Percentiles rank a stretch among this genome's conserved stretches.
Conservation (phyloP, 2,329 filamentous ascomycete genomes). For the Aureobasidium sp. region DNA sequence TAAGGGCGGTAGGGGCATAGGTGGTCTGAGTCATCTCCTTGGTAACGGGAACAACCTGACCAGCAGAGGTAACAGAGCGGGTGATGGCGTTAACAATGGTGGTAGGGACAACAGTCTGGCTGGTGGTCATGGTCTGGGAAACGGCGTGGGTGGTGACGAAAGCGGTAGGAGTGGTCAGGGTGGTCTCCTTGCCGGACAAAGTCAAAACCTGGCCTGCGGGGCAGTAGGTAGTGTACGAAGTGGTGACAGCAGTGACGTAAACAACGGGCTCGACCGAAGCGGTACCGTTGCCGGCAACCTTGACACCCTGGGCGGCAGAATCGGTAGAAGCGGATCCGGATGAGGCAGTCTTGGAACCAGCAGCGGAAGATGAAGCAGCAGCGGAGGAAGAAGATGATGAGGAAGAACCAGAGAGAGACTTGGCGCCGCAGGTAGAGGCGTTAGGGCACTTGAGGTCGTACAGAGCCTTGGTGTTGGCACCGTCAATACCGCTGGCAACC, state of each 20-base stretch:
- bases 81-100: constrained; percentile 5
- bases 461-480: constrained; percentile 58
- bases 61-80: constrained; percentile 6
- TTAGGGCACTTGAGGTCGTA: constrained; percentile 67
- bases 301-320: neutral
- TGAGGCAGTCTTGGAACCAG: constrained; percentile 14
- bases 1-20: constrained; percentile 23
- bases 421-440: constrained; percentile 16
- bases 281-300: neutral
- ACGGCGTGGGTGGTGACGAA: constrained; percentile 11
- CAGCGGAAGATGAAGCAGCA: constrained; percentile 12
- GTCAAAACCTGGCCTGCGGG: constrained; percentile 21
- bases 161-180: constrained; percentile 20
- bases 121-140: constrained; percentile 23
- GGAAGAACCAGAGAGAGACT: constrained; percentile 22
- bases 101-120: constrained; percentile 28
- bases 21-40: constrained; percentile 25
- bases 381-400: constrained; percentile 18
- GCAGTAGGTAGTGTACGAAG: constrained; percentile 13
- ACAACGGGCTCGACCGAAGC: constrained; percentile 15
- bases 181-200: neutral
- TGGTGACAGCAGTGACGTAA: constrained; percentile 19
- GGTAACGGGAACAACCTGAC: constrained; percentile 14
- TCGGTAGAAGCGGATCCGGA: constrained; percentile 14
- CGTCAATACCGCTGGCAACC: constrained; percentile 60